Percentiles rank a stretch among this genome's conserved stretches.
These are phyloP conservation scores for Rhynchospora breviuscula DNA, from an alignment of 176 grass and related monocot species.

Conservation along the genomic window DNA sequence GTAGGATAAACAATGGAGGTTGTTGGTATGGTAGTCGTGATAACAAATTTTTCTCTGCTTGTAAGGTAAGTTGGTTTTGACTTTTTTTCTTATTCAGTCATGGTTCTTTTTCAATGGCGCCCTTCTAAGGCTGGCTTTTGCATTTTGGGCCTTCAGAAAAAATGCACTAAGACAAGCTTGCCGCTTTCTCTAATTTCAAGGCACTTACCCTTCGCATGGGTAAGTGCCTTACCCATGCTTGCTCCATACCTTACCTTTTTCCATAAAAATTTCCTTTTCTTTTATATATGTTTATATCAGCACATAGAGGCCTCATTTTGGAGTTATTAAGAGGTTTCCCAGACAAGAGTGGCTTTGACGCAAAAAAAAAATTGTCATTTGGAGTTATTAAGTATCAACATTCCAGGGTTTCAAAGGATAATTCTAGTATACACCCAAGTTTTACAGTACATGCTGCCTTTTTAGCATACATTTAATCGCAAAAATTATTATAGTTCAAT, in stretches of 20 bases:
- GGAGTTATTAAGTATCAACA: neutral
- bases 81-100: slow-evolving; percentile 1
- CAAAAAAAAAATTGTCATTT: no score
- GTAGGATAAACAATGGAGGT: slow-evolving; percentile 71
- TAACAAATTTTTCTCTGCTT: slow-evolving; percentile 69
- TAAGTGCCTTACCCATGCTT: neutral
- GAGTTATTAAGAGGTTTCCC: neutral
- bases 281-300: neutral
- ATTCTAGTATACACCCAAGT: no score
- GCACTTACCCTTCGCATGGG: neutral
- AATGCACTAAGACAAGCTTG: neutral
- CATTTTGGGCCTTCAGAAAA: neutral
- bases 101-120: neutral
- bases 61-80: slow-evolving; percentile 42
- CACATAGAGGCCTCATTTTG: neutral
- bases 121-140: neutral
- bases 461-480: no score
- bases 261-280: neutral
- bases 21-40: slow-evolving; percentile 74
- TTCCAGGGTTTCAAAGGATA: neutral
- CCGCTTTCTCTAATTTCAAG: neutral
- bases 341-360: neutral
- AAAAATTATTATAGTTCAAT: no score
- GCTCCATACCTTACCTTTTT: neutral
- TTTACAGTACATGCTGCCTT: no score